These are phyloP conservation scores for Solanum lycopersicoides DNA, from an alignment of 257 asterid species.

Conservation along the genomic window DNA sequence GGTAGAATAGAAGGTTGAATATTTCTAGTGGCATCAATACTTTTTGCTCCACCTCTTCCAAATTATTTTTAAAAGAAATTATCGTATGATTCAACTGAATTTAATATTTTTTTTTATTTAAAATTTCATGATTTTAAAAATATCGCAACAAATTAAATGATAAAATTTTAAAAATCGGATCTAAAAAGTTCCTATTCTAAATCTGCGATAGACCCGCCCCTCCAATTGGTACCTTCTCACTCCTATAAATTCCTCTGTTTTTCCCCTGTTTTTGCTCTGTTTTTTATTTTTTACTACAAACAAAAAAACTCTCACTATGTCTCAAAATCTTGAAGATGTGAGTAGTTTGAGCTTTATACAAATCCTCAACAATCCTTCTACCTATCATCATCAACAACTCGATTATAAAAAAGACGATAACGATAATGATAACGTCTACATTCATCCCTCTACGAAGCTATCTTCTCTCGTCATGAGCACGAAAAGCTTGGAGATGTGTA, in stretches of 20 bases:
- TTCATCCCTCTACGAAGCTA: constrained; percentile 39
- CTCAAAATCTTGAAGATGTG: background rate
- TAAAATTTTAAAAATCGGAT: background rate
- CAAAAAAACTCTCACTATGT: background rate
- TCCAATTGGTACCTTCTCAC: background rate
- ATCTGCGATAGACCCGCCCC: background rate
- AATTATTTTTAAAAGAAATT: no score
- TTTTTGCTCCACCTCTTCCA: background rate
- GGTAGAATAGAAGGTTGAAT: background rate
- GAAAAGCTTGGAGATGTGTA: constrained; percentile 70
- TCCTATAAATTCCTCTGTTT: background rate
- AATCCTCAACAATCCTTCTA: constrained; percentile 1
- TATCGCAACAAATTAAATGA: background rate
- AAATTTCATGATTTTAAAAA: background rate
- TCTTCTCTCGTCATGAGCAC: constrained; percentile 30
- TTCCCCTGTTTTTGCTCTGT: background rate
- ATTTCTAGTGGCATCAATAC: background rate
- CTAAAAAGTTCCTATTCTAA: background rate
- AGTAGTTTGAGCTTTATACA: constrained; percentile 19
- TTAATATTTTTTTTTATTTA: background rate
- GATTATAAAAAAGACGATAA: background rate
- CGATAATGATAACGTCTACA: constrained; percentile 6
- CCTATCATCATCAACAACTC: background rate
- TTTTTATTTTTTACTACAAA: background rate
- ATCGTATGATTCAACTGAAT: background rate